Evolutionary conservation across 768 basidiomycete genomes (phyloP), one percentile per base, ranked within the genome.

Genomic region (Boletus rex-veris): DNA sequence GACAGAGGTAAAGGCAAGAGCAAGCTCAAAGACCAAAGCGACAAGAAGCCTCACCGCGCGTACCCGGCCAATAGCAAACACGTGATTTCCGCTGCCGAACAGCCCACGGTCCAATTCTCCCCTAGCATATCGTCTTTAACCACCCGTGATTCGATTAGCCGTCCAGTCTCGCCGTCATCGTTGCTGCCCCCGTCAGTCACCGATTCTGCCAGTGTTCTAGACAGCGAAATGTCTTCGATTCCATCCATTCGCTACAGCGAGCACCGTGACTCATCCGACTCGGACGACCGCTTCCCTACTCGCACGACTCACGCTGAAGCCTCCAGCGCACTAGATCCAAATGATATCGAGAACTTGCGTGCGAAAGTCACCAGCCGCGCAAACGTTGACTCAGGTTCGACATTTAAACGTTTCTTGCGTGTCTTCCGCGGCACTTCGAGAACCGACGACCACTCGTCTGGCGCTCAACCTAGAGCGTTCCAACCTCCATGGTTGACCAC

Each of bases 251-350:
- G 42, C 30, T 45, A 56, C 15, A 58, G 50, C 15, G 54, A 62
- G 14, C 62, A 70, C 35, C 70, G 69, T 7, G 63, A 60, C 18
- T 67, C 65, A 0, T 19, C 62, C 6, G 69, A 71, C 48, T 63
- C 59, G 7, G 71, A 59, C 5, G 61, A 68, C 6, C 63, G 43
- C 38, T 30, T 60, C 0, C 76, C 77, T 14, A 59, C 73, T 21
- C 79, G 81, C 26, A 85, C 84, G 8, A 80, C 84, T 18, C 82
- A 86, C 60, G 76, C 77, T 26, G 85, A 86, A 67, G 77, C 81
- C 3, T 86, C 83, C 56, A 78, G 79, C 5, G 76, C 83, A 7
- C 71, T 85, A 43, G 81, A 85, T 57, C 76, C 82, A 0, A 78
- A 74, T 44, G 73, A 72, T 24, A 76, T 84, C 55, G 80, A 82